phyloP scores from a whole-genome alignment of 352 stramenopile genomes.

The Globisporangium lucens region DNA sequence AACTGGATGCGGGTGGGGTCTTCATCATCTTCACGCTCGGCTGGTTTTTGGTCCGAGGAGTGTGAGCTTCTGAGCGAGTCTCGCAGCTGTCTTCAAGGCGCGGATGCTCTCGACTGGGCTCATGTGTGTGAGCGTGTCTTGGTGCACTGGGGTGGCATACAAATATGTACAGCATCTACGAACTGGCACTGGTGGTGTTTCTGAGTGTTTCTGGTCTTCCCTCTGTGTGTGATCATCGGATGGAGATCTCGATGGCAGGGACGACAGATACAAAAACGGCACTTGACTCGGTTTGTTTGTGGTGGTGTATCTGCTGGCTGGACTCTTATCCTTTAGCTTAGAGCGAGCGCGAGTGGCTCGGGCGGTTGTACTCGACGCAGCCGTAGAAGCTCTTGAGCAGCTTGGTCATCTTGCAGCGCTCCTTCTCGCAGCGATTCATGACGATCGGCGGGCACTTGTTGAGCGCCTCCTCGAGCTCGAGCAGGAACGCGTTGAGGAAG shows the following conservation, averaged over 20 bases:
- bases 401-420: conserved; percentile 82
- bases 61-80: background rate
- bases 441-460: conserved; percentile 75
- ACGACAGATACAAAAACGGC: conserved; percentile 7
- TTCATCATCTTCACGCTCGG: conserved; percentile 1
- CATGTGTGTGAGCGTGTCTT: background rate
- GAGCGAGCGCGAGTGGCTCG: conserved; percentile 45
- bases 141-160: background rate
- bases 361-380: conserved; percentile 44
- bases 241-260: background rate
- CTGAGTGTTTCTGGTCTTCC: conserved; percentile 2
- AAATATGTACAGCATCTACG: conserved; percentile 7
- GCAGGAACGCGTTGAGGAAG: conserved; percentile 81
- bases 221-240: background rate
- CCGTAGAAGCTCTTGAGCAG: conserved; percentile 87
- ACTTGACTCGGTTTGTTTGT: conserved; percentile 6
- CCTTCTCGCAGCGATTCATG: conserved; percentile 68
- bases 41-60: background rate
- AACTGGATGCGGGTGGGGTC: background rate
- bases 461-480: conserved; percentile 70
- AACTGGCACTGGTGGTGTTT: conserved; percentile 10
- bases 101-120: background rate
- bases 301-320: background rate
- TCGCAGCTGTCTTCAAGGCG: background rate
- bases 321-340: conserved; percentile 20